These are phyloP conservation scores for Zhuliangozyma parablackwelliae DNA, from an alignment of 1,139 yeast genomes.

Conservation along the genomic window DNA sequence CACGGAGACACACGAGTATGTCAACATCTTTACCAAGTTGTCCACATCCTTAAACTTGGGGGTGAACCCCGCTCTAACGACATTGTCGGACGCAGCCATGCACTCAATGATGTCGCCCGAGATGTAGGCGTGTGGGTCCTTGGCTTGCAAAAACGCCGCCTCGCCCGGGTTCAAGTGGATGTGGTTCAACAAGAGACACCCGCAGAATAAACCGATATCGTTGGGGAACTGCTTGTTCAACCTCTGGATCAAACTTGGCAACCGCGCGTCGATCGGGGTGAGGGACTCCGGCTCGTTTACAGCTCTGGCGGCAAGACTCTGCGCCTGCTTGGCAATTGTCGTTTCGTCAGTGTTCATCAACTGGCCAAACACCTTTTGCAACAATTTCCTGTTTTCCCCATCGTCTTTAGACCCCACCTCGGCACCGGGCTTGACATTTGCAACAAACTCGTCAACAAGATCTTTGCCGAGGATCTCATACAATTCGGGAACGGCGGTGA, in stretches of 20 bases:
- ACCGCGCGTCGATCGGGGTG: slow-evolving; percentile 38
- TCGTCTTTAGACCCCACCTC: slow-evolving; percentile 46
- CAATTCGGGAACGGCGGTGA: slow-evolving; percentile 73
- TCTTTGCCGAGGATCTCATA: slow-evolving; percentile 64
- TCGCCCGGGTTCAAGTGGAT: slow-evolving; percentile 83
- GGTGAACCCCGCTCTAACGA: slow-evolving; percentile 96
- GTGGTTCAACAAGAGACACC: slow-evolving; percentile 87
- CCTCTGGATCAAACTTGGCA: slow-evolving; percentile 70
- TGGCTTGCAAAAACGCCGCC: slow-evolving; percentile 94
- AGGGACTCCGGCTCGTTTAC: slow-evolving; percentile 45
- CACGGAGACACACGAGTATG: slow-evolving; percentile 84
- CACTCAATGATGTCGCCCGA: slow-evolving; percentile 97
- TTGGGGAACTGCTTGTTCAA: slow-evolving; percentile 84
- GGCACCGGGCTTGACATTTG: slow-evolving; percentile 44
- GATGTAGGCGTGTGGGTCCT: slow-evolving; percentile 97
- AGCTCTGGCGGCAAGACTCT: slow-evolving; percentile 60
- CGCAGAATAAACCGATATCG: slow-evolving; percentile 94
- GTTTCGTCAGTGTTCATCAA: slow-evolving; percentile 76
- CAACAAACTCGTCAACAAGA: slow-evolving; percentile 47
- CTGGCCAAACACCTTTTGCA: slow-evolving; percentile 71
- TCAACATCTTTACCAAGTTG: slow-evolving; percentile 84
- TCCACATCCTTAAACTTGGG: slow-evolving; percentile 96
- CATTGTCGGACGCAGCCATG: slow-evolving; percentile 99
- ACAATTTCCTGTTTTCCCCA: slow-evolving; percentile 51
- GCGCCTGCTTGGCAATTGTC: slow-evolving; percentile 51